Evolutionary conservation across 257 asterid genomes (phyloP).

Genomic region (Marsdenia floribunda): DNA sequence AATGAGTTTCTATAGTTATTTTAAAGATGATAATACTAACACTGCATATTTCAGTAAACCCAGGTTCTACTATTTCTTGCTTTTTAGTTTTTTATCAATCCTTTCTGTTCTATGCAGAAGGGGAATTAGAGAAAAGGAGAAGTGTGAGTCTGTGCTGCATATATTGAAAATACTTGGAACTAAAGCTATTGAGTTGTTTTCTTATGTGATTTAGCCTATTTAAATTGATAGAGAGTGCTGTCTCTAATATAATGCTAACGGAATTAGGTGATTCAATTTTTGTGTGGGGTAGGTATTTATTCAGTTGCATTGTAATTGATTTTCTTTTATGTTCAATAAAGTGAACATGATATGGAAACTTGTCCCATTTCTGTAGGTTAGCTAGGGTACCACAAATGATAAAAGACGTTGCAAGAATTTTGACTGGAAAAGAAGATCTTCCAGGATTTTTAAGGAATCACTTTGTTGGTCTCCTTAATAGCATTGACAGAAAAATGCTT

Average conservation of each 20-base stretch:
- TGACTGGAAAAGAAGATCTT: conserved; percentile 75
- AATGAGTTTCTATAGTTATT: neutral
- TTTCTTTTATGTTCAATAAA: conserved; percentile 5
- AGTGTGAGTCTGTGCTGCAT: neutral
- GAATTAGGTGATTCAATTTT: neutral
- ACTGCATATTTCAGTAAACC: neutral
- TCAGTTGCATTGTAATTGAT: neutral
- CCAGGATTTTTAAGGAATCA: conserved; percentile 83
- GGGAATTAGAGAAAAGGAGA: conserved; percentile 1
- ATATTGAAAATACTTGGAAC: neutral
- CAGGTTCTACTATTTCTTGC: neutral
- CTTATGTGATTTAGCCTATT: neutral
- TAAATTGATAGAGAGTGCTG: neutral
- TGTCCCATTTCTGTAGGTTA: conserved; percentile 47
- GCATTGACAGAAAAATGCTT: conserved; percentile 91
- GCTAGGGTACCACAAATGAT: conserved; percentile 74
- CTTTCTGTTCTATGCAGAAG: neutral
- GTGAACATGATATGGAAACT: neutral
- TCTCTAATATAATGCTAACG: neutral
- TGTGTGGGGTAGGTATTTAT: neutral
- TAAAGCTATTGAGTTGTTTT: neutral
- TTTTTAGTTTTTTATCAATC: neutral
- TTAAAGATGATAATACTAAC: neutral
- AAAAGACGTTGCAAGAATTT: conserved; percentile 68
- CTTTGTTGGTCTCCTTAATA: conserved; percentile 80